Percentiles rank a stretch among this genome's conserved stretches.
phyloP scores from a whole-genome alignment of 1,284 basidiomycete genomes.

The Puccinia polysora region DNA sequence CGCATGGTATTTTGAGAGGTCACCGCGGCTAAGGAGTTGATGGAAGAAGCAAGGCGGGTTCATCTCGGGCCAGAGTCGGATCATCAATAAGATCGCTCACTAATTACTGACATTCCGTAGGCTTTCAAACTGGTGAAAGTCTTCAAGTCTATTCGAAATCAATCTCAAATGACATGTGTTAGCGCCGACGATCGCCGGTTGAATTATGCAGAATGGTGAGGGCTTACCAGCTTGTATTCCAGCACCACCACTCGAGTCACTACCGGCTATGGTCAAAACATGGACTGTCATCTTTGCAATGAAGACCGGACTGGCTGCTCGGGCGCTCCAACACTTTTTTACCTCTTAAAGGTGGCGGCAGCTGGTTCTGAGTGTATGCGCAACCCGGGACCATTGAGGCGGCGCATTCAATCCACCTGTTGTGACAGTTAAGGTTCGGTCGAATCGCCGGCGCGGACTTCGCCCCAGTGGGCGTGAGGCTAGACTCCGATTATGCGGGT shows the following conservation, averaged over 20 bases:
- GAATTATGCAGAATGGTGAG: neutral
- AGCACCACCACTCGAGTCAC: slow-evolving; percentile 80
- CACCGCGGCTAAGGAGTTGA: slow-evolving; percentile 60
- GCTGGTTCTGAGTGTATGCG: too few relatives aligned
- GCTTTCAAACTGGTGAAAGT: slow-evolving; percentile 66
- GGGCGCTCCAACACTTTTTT: too few relatives aligned
- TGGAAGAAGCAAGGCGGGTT: neutral
- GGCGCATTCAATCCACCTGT: too few relatives aligned
- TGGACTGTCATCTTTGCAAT: too few relatives aligned
- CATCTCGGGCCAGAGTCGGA: neutral
- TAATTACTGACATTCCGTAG: slow-evolving; percentile 81
- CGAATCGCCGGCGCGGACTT: too few relatives aligned
- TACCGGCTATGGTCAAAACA: slow-evolving; percentile 73
- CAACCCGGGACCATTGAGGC: too few relatives aligned
- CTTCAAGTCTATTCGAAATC: slow-evolving; percentile 63
- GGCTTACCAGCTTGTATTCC: slow-evolving; percentile 68
- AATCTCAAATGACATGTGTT: neutral
- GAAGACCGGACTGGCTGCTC: too few relatives aligned
- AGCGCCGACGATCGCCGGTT: slow-evolving; percentile 56
- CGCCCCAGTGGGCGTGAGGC: too few relatives aligned
- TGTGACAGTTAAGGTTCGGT: too few relatives aligned
- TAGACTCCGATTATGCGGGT: too few relatives aligned
- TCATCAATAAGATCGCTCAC: neutral
- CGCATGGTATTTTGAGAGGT: slow-evolving; percentile 88
- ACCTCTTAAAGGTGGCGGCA: too few relatives aligned